phyloP scores from a whole-genome alignment of 495 filamentous ascomycete genomes.

The Cetradonia linearis region DNA sequence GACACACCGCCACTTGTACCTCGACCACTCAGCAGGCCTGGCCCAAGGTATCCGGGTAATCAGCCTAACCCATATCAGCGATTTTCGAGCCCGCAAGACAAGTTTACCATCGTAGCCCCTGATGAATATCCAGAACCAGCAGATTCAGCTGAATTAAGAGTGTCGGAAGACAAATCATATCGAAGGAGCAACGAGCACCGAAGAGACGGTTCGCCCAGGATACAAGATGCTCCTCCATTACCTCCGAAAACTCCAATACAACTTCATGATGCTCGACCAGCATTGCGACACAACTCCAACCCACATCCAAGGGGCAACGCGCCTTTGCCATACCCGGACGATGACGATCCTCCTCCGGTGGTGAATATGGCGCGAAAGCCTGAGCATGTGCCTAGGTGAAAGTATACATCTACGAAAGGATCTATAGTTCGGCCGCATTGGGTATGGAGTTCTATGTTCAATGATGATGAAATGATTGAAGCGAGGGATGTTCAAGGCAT shows the following conservation, averaged over 20 bases:
- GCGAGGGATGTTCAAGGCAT: neutral
- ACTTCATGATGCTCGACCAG: conserved; percentile 34
- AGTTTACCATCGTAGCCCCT: conserved; percentile 47
- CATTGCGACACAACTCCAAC: conserved; percentile 29
- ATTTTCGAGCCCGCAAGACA: conserved; percentile 39
- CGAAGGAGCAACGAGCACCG: conserved; percentile 32
- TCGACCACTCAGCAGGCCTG: conserved; percentile 26
- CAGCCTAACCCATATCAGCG: conserved; percentile 25
- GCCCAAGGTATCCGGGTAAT: conserved; percentile 23
- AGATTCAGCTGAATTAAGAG: conserved; percentile 25
- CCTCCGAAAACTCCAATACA: conserved; percentile 78
- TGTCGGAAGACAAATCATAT: conserved; percentile 35
- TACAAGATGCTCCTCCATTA: conserved; percentile 56
- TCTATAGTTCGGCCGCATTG: conserved; percentile 4
- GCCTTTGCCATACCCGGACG: conserved; percentile 62
- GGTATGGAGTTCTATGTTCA: neutral
- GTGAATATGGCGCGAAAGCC: conserved; percentile 84
- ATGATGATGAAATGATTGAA: conserved; percentile 2
- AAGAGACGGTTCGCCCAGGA: conserved; percentile 23
- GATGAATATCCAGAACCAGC: conserved; percentile 46
- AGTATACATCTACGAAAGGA: too few species aligned
- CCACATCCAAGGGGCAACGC: conserved; percentile 28
- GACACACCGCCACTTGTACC: conserved; percentile 34
- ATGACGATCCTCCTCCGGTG: conserved; percentile 69
- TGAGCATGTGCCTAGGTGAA: conserved; percentile 42